phyloP scores from a whole-genome alignment of 2,329 filamentous ascomycete genomes.

The Periconia sp. region DNA sequence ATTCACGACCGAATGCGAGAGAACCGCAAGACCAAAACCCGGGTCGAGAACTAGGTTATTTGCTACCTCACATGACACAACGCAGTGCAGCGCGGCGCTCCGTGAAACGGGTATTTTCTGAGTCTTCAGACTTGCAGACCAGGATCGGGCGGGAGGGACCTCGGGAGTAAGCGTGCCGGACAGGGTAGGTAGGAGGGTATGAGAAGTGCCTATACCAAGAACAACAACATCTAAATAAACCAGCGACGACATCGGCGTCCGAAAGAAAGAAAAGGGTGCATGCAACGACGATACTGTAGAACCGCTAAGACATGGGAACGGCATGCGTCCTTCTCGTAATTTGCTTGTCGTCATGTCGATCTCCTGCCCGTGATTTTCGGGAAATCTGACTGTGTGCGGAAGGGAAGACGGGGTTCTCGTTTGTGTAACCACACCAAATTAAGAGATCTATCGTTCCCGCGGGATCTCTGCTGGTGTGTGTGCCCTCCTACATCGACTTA shows the following conservation, averaged over 20 bases:
- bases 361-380: not conserved
- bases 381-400: not conserved
- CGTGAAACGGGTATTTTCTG: not conserved
- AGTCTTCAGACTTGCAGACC: not conserved
- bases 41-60: not conserved
- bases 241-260: too few species aligned
- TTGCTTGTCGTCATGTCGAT: not conserved
- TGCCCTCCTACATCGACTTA: too few species aligned
- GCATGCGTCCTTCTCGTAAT: too few species aligned
- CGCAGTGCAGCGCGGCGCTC: not conserved
- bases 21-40: not conserved
- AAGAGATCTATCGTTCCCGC: not conserved
- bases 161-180: not conserved
- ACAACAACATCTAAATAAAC: too few species aligned
- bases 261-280: not conserved
- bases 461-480: not conserved
- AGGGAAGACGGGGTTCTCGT: not conserved
- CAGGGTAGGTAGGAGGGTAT: too few species aligned
- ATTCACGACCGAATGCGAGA: not conserved
- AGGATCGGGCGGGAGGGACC: not conserved
- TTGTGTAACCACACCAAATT: not conserved
- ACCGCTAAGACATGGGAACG: not conserved
- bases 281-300: not conserved
- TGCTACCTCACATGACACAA: too few species aligned
- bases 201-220: too few species aligned